phyloP scores from a whole-genome alignment of 2,329 filamentous ascomycete species.

The Fusarium devonianum region DNA sequence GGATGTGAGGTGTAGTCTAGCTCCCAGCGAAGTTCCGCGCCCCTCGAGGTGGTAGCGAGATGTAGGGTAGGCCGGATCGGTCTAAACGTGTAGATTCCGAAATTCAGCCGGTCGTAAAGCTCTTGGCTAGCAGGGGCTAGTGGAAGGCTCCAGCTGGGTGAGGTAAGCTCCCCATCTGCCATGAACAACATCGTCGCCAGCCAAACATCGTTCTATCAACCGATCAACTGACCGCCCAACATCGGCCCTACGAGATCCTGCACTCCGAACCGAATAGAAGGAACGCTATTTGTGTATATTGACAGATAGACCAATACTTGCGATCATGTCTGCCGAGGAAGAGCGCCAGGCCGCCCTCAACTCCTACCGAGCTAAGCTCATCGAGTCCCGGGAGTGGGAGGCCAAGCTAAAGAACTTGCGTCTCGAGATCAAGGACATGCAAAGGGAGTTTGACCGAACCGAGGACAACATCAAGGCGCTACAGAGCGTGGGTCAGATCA shows the following conservation, averaged over 20 bases:
- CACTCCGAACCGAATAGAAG: background rate
- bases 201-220: slow-evolving; percentile 22
- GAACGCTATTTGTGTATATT: background rate
- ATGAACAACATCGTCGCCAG: slow-evolving; percentile 32
- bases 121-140: slow-evolving; percentile 34
- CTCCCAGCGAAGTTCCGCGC: too few relatives aligned
- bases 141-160: slow-evolving; percentile 50
- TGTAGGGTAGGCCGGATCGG: slow-evolving; percentile 13
- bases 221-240: slow-evolving; percentile 27
- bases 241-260: slow-evolving; percentile 8
- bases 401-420: slow-evolving; percentile 94
- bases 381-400: slow-evolving; percentile 98
- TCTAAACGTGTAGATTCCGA: slow-evolving; percentile 38
- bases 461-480: slow-evolving; percentile 99
- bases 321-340: slow-evolving; percentile 60
- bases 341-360: slow-evolving; percentile 75
- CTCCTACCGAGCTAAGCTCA: slow-evolving; percentile 80
- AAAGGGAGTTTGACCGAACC: slow-evolving; percentile 94
- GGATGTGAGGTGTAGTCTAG: too few relatives aligned
- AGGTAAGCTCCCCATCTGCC: slow-evolving; percentile 50
- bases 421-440: slow-evolving; percentile 93
- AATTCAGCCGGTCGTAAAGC: slow-evolving; percentile 42
- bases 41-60: too few relatives aligned
- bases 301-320: slow-evolving; percentile 9
- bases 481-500: slow-evolving; percentile 98